Conservation (phyloP, 2,329 filamentous ascomycete species). For the Scleromitrula shiraiana region DNA sequence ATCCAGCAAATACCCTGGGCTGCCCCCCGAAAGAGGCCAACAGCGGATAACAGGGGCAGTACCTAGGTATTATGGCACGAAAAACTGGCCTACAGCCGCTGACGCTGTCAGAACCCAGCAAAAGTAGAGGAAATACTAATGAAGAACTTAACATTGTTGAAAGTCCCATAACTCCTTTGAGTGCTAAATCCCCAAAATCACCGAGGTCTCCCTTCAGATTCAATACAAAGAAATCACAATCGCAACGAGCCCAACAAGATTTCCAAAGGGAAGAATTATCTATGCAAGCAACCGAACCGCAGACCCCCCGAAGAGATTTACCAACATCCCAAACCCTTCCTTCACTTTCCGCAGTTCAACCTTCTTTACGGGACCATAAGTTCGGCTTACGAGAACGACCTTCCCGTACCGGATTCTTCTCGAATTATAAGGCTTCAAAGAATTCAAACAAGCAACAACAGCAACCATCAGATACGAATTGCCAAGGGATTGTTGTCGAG, state of each 20-base stretch:
- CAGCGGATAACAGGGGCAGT: slow-evolving; percentile 17
- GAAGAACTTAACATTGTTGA: slow-evolving; percentile 11
- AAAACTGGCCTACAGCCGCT: slow-evolving; percentile 28
- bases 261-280: slow-evolving; percentile 13
- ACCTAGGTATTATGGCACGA: slow-evolving; percentile 26
- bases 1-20: slow-evolving; percentile 8
- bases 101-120: slow-evolving; percentile 18
- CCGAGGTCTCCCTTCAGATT: slow-evolving; percentile 27
- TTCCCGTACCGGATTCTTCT: slow-evolving; percentile 34
- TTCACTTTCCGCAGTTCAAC: slow-evolving; percentile 17
- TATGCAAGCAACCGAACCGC: slow-evolving; percentile 17
- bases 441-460: slow-evolving; percentile 35
- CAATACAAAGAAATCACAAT: slow-evolving; percentile 21
- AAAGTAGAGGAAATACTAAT: slow-evolving; percentile 9
- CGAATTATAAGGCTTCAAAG: slow-evolving; percentile 39
- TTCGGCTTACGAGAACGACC: slow-evolving; percentile 20
- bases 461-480: slow-evolving; percentile 26
- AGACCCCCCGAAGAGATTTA: slow-evolving; percentile 13
- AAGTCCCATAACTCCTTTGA: slow-evolving; percentile 20
- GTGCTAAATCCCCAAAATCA: slow-evolving; percentile 23
- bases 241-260: slow-evolving; percentile 5
- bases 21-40: slow-evolving; percentile 10
- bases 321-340: slow-evolving; percentile 18
- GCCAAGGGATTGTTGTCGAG: slow-evolving; percentile 23
- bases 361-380: slow-evolving; percentile 7